Conservation (phyloP, 2,329 filamentous ascomycete genomes). For the Neopestalotiopsis sp. region DNA sequence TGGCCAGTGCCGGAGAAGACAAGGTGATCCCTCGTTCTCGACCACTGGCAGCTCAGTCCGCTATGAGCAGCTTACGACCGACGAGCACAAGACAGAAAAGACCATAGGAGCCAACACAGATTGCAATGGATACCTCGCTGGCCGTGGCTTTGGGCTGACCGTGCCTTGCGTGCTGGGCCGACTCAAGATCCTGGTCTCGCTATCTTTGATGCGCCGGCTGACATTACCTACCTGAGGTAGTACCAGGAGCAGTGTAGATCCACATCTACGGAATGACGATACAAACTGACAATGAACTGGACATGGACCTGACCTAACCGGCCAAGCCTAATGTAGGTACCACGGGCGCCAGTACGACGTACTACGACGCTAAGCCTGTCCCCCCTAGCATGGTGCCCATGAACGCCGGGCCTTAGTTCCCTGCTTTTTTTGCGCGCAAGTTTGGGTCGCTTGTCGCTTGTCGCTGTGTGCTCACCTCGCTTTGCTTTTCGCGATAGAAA, state of each 20-base stretch:
- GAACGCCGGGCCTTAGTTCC: background rate
- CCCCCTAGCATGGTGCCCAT: background rate
- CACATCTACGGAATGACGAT: background rate
- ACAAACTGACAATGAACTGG: background rate
- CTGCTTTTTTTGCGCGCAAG: background rate
- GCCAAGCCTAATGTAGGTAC: too few species aligned
- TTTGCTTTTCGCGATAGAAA: constrained; percentile 7
- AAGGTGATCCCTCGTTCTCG: background rate
- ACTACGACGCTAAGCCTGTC: background rate
- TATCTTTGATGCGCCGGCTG: background rate
- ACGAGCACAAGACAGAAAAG: background rate
- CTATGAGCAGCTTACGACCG: background rate
- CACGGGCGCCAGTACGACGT: background rate
- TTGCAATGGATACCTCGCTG: background rate
- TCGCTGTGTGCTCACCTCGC: background rate
- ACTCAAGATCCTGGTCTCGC: background rate
- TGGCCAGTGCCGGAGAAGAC: background rate
- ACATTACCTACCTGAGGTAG: constrained; percentile 1
- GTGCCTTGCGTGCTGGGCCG: background rate
- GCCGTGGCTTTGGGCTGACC: background rate
- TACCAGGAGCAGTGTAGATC: background rate
- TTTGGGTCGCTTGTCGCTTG: background rate
- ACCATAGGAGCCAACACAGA: background rate
- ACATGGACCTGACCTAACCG: background rate
- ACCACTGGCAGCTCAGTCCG: background rate